A percentile compares a stretch with the other conserved stretches of the same genome.
phyloP scores from a whole-genome alignment of 2,329 filamentous ascomycete genomes.

The Scedosporium apiospermum region DNA sequence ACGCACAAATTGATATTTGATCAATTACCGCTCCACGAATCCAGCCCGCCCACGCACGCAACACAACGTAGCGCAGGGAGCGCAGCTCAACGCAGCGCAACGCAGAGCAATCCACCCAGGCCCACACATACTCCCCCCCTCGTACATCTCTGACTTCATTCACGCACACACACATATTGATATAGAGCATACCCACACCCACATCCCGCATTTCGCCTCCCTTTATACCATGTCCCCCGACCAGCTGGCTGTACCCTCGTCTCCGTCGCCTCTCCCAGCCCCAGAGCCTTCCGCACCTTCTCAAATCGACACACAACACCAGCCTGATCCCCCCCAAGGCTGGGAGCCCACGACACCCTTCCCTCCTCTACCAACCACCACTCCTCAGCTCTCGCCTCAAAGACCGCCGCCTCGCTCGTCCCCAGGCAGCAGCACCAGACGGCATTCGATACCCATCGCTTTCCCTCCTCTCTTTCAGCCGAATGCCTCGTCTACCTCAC shows the following conservation, averaged over 20 bases:
- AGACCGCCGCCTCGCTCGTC: slow-evolving; percentile 13
- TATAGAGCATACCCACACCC: slow-evolving; percentile 5
- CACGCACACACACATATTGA: neutral
- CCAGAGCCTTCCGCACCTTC: neutral
- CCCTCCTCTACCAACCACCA: slow-evolving; percentile 12
- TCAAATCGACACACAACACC: neutral
- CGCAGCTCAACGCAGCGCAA: too few species aligned
- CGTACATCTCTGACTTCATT: neutral
- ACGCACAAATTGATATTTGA: neutral
- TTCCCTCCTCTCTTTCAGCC: slow-evolving; percentile 38
- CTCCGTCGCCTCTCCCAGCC: neutral
- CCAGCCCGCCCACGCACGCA: neutral
- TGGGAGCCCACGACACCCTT: neutral
- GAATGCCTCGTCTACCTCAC: slow-evolving; percentile 41
- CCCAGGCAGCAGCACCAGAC: neutral
- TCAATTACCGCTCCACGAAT: too few species aligned
- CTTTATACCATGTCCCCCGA: neutral
- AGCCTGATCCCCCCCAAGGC: slow-evolving; percentile 4
- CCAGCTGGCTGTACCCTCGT: neutral
- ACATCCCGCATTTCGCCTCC: neutral
- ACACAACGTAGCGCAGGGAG: neutral
- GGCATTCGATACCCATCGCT: slow-evolving; percentile 32
- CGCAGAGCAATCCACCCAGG: neutral
- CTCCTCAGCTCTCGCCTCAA: slow-evolving; percentile 14
- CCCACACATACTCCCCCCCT: neutral